Evolutionary conservation across 768 basidiomycete genomes (phyloP).

Genomic region (Fibroporia radiculosa): DNA sequence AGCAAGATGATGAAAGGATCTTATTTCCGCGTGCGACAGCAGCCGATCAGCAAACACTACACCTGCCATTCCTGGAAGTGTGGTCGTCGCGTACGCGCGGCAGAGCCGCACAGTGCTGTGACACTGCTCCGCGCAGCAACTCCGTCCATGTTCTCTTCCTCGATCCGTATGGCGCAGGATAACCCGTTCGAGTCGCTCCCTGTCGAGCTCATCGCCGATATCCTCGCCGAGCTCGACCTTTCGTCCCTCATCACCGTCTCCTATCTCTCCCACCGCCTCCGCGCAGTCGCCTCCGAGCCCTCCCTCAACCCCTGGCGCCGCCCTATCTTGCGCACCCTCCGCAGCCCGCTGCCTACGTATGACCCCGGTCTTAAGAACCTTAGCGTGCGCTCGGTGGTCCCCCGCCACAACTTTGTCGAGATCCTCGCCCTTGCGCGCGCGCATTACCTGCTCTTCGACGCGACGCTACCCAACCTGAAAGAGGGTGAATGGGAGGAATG

Average conservation of each 20-base stretch:
- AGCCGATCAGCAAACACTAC: too few relatives aligned
- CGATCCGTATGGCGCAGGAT: not conserved
- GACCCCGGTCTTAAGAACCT: conserved; percentile 48
- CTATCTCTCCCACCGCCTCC: conserved; percentile 52
- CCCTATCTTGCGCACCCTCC: conserved; percentile 57
- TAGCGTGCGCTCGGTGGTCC: conserved; percentile 55
- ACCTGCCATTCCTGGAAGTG: too few relatives aligned
- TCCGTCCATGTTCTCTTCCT: too few relatives aligned
- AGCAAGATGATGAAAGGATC: too few relatives aligned
- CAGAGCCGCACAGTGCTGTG: too few relatives aligned
- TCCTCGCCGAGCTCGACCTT: conserved; percentile 63
- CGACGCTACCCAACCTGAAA: conserved; percentile 61
- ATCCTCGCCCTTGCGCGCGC: conserved; percentile 58
- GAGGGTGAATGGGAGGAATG: conserved; percentile 69
- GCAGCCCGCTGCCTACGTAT: conserved; percentile 28
- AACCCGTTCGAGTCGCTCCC: conserved; percentile 43
- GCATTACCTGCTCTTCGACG: conserved; percentile 56
- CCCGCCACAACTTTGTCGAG: conserved; percentile 75
- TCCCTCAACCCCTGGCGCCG: conserved; percentile 70
- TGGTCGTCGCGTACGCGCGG: too few relatives aligned
- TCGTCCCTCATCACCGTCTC: conserved; percentile 49
- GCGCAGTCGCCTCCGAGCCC: conserved; percentile 50
- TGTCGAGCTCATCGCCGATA: conserved; percentile 70
- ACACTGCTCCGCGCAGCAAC: too few relatives aligned
- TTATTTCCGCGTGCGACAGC: too few relatives aligned